Percentiles rank a stretch among this genome's conserved stretches.
Evolutionary conservation across 2,329 filamentous ascomycete species (phyloP).

Genomic region (Aspergillus alliaceus): DNA sequence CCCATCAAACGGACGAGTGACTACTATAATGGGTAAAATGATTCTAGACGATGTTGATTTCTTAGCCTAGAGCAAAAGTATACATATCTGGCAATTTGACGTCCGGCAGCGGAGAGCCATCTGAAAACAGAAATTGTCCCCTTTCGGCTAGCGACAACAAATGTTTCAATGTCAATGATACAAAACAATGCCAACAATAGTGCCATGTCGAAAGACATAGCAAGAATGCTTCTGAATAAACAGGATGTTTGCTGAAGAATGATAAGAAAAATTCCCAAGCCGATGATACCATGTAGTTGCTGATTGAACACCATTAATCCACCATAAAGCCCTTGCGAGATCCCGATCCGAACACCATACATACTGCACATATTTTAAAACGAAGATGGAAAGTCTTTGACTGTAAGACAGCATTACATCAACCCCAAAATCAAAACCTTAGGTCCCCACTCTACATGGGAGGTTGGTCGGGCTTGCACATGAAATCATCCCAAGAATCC

Average conservation of each 20-base stretch:
- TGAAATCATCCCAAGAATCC: neutral
- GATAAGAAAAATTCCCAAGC: neutral
- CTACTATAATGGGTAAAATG: too few relatives aligned
- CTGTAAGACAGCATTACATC: neutral
- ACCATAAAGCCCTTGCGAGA: neutral
- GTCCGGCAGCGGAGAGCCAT: too few relatives aligned
- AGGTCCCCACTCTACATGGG: neutral
- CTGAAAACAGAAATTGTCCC: too few relatives aligned
- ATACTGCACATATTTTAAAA: neutral
- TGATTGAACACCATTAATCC: neutral
- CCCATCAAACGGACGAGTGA: too few relatives aligned
- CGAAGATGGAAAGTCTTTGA: neutral
- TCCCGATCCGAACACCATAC: neutral
- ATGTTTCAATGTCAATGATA: neutral
- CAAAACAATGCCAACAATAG: neutral
- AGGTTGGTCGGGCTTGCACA: neutral
- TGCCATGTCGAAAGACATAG: neutral
- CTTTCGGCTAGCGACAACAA: too few relatives aligned
- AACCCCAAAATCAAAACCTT: neutral
- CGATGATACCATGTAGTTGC: neutral
- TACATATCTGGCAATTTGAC: too few relatives aligned
- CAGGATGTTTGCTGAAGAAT: neutral
- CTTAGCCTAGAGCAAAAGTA: too few relatives aligned
- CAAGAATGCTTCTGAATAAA: neutral
- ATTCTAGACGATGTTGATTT: too few relatives aligned